Evolutionary conservation across 1,139 yeast genomes (phyloP).

Genomic region (Debaryomyces nepalensis): DNA sequence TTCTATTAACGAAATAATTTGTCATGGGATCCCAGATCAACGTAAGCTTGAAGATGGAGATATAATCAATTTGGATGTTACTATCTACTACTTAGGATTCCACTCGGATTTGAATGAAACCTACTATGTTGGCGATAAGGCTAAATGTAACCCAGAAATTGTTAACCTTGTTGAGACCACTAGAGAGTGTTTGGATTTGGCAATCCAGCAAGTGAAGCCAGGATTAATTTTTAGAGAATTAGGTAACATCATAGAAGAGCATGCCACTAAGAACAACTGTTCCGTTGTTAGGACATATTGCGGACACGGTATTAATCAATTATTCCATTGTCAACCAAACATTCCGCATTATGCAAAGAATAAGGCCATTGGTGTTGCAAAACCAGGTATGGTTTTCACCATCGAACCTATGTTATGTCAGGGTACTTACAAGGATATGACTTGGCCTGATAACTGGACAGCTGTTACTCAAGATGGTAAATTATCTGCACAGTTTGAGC

Average conservation of each 20-base stretch:
- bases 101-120: constrained; percentile 97
- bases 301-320: constrained; percentile 90
- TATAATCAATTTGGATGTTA: constrained; percentile 87
- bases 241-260: constrained; percentile 88
- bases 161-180: constrained; percentile 94
- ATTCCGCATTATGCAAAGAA: constrained; percentile 94
- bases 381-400: constrained; percentile 96
- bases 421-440: constrained; percentile 79
- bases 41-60: constrained; percentile 90
- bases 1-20: constrained; percentile 90
- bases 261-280: constrained; percentile 77
- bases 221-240: constrained; percentile 86
- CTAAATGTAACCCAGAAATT: constrained; percentile 70
- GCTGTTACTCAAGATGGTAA: constrained; percentile 87
- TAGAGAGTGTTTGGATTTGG: constrained; percentile 83
- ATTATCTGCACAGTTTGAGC: constrained; percentile 93
- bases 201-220: constrained; percentile 86
- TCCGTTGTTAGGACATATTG: constrained; percentile 90
- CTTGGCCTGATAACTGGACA: constrained; percentile 99
- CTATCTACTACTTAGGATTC: constrained; percentile 82
- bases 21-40: constrained; percentile 97
- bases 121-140: constrained; percentile 93
- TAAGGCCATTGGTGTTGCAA: constrained; percentile 91
- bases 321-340: constrained; percentile 92
- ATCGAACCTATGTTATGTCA: constrained; percentile 97